A percentile compares a stretch with the other conserved stretches of the same genome.
Evolutionary conservation across 495 filamentous ascomycete genomes (phyloP).

Genomic region (Cenococcum geophilum): DNA sequence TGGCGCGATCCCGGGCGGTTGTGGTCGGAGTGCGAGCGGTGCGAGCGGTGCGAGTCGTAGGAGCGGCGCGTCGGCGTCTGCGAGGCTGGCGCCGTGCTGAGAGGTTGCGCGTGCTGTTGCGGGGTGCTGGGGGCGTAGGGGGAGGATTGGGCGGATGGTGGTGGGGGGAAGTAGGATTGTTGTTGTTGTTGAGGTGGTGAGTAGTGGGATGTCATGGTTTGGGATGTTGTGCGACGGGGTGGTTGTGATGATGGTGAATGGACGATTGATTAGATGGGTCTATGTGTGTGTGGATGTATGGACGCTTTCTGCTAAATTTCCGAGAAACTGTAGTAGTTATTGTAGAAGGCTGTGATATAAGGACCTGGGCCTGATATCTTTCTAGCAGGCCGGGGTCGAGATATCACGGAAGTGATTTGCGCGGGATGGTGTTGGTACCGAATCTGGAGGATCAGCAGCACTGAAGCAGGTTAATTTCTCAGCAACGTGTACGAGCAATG

Average conservation of each 20-base stretch:
- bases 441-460: too few species aligned
- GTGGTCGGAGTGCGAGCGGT: neutral
- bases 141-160: neutral
- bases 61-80: neutral
- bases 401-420: too few species aligned
- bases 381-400: too few species aligned
- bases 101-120: neutral
- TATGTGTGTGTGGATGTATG: too few species aligned
- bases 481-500: too few species aligned
- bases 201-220: neutral
- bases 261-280: too few species aligned
- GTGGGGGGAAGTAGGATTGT: neutral
- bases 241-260: neutral
- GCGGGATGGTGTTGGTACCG: too few species aligned
- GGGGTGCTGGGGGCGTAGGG: neutral
- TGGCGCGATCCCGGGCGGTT: neutral
- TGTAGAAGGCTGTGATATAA: too few species aligned
- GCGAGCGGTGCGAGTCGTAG: neutral
- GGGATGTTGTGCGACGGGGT: neutral
- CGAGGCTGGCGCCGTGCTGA: neutral
- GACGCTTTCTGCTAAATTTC: too few species aligned
- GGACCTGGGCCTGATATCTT: too few species aligned
- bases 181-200: slow-evolving; percentile 9
- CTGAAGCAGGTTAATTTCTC: too few species aligned
- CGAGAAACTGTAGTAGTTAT: too few species aligned